Conservation (phyloP, 176 grass and related monocot species). For the Ensete ventricosum region DNA sequence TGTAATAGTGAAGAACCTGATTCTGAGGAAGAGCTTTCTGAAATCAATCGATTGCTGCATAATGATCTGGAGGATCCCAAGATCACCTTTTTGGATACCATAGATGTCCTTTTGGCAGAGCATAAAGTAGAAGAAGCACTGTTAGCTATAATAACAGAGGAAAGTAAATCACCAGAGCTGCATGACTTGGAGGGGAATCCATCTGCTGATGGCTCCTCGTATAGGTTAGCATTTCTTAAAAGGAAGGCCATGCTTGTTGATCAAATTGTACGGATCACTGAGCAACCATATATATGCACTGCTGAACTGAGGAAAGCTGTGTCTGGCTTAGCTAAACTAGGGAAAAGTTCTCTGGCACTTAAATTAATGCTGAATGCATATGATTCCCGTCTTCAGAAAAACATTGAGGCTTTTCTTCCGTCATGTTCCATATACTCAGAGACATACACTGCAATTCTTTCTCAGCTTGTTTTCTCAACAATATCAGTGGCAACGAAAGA, state of each 20-base stretch:
- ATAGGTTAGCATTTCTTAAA: conserved; percentile 47
- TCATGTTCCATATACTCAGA: conserved; percentile 68
- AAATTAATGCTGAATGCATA: conserved; percentile 72
- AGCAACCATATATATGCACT: conserved; percentile 65
- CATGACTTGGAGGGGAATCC: conserved; percentile 39
- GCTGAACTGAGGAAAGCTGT: conserved; percentile 58
- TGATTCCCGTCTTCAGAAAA: conserved; percentile 57
- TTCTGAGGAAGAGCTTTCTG: conserved; percentile 35
- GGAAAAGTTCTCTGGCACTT: conserved; percentile 74
- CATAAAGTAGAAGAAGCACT: conserved; percentile 75
- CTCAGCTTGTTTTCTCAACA: conserved; percentile 83
- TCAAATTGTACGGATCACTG: conserved; percentile 57
- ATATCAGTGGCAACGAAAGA: conserved; percentile 65
- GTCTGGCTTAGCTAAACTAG: conserved; percentile 64
- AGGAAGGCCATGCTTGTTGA: conserved; percentile 68
- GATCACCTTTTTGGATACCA: conserved; percentile 52
- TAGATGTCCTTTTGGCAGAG: conserved; percentile 70
- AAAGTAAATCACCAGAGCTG: conserved; percentile 41
- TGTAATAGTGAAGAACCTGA: conserved; percentile 39
- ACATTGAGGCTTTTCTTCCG: conserved; percentile 66
- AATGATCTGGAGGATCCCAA: conserved; percentile 43
- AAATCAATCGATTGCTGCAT: conserved; percentile 56
- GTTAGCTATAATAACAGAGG: conserved; percentile 52
- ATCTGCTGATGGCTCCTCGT: conserved; percentile 43
- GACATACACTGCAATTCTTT: conserved; percentile 80